Conservation (phyloP, 1,139 yeast species). For the Wickerhamomyces sp. region DNA sequence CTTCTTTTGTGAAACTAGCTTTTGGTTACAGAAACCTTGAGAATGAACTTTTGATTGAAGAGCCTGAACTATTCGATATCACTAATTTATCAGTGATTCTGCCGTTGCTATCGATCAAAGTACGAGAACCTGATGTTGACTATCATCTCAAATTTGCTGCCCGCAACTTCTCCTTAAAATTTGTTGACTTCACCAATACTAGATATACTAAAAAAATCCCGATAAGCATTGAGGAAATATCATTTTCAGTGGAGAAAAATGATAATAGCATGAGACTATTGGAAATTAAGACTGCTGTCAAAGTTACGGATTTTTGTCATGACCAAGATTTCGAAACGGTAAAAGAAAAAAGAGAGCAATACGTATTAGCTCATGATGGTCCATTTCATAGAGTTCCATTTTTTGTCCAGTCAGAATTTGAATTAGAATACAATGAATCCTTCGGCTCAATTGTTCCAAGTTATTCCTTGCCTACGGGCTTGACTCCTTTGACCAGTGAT, state of each 20-base stretch:
- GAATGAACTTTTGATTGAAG: slow-evolving; percentile 58
- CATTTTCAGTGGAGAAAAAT: slow-evolving; percentile 26
- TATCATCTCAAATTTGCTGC: slow-evolving; percentile 28
- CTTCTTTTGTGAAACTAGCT: slow-evolving; percentile 44
- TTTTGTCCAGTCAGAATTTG: slow-evolving; percentile 47
- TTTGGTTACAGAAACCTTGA: slow-evolving; percentile 72
- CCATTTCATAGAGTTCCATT: slow-evolving; percentile 81
- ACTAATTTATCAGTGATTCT: slow-evolving; percentile 42
- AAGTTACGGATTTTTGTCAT: slow-evolving; percentile 56
- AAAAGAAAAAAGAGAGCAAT: slow-evolving; percentile 55
- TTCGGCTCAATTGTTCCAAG: slow-evolving; percentile 57
- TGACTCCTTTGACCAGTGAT: slow-evolving; percentile 52
- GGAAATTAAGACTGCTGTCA: slow-evolving; percentile 39
- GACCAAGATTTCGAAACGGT: slow-evolving; percentile 45
- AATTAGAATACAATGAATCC: slow-evolving; percentile 43
- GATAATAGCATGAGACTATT: slow-evolving; percentile 6
- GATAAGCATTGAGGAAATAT: slow-evolving; percentile 45
- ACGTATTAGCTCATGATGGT: slow-evolving; percentile 68
- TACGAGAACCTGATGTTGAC: slow-evolving; percentile 28
- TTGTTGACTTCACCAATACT: slow-evolving; percentile 67
- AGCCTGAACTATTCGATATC: slow-evolving; percentile 62
- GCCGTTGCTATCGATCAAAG: slow-evolving; percentile 27
- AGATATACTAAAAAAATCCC: slow-evolving; percentile 58
- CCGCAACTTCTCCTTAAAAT: slow-evolving; percentile 39
- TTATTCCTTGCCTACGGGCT: slow-evolving; percentile 59